Evolutionary conservation across 148 eudicot species (phyloP).

Genomic region (Fagopyrum esculentum): DNA sequence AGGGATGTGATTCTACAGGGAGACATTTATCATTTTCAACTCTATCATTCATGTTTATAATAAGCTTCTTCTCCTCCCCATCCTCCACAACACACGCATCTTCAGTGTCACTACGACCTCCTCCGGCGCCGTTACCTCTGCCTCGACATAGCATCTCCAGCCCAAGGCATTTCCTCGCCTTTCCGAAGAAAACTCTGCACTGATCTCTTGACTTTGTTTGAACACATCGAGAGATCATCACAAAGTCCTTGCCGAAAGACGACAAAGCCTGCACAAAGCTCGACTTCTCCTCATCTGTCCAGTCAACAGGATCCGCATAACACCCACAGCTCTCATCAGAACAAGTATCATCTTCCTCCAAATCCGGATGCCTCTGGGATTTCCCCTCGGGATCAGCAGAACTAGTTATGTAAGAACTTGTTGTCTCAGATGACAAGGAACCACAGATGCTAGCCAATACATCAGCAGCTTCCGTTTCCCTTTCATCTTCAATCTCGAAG

Average conservation of each 20-base stretch:
- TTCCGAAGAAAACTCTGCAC: slow-evolving; percentile 76
- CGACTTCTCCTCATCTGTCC: slow-evolving; percentile 87
- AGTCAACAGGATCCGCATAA: slow-evolving; percentile 51
- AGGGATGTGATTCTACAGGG: slow-evolving; percentile 3
- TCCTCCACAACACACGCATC: slow-evolving; percentile 53
- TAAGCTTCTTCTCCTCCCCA: slow-evolving; percentile 41
- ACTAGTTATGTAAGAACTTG: slow-evolving; percentile 85
- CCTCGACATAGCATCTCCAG: slow-evolving; percentile 30
- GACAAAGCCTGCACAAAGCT: slow-evolving; percentile 58
- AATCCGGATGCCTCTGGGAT: too few relatives aligned
- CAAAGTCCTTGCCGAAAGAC: slow-evolving; percentile 74
- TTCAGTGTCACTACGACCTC: slow-evolving; percentile 50
- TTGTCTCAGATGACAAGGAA: slow-evolving; percentile 77
- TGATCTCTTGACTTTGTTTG: slow-evolving; percentile 62
- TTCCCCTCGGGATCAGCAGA: slow-evolving; percentile 60
- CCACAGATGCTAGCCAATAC: slow-evolving; percentile 94
- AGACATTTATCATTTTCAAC: slow-evolving; percentile 1
- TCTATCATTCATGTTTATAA: background rate
- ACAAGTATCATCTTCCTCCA: slow-evolving; percentile 46
- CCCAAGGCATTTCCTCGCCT: slow-evolving; percentile 67
- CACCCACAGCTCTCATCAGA: slow-evolving; percentile 81
- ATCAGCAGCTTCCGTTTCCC: slow-evolving; percentile 82
- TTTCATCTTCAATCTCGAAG: slow-evolving; percentile 39
- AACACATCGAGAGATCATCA: slow-evolving; percentile 52
- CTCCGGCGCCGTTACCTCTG: slow-evolving; percentile 29